Evolutionary conservation across 2,329 filamentous ascomycete genomes (phyloP).

Genomic region (Ophiostoma angusticollis): DNA sequence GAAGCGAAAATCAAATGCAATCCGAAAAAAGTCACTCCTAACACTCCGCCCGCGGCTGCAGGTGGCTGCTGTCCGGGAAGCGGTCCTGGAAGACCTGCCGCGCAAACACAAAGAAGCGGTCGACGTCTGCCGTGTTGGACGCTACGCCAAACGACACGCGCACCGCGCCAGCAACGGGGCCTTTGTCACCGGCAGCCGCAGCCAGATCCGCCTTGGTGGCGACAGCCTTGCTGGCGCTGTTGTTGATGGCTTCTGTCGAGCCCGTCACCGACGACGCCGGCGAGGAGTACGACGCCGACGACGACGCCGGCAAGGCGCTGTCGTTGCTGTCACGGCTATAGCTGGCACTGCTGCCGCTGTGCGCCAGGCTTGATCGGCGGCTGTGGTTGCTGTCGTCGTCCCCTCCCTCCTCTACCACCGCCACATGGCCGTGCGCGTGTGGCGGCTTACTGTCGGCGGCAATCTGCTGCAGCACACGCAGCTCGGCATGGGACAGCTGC

Average conservation of each 20-base stretch:
- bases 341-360: not conserved
- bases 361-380: not conserved
- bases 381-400: not conserved
- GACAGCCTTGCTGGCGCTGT: no score
- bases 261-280: not conserved
- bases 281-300: not conserved
- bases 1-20: no score
- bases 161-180: slow-evolving; percentile 21
- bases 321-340: not conserved
- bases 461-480: slow-evolving; percentile 11
- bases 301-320: slow-evolving; percentile 9
- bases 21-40: no score
- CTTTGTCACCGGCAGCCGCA: not conserved
- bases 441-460: not conserved
- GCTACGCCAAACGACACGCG: slow-evolving; percentile 28
- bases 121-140: slow-evolving; percentile 23
- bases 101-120: slow-evolving; percentile 24
- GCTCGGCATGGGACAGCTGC: slow-evolving; percentile 14
- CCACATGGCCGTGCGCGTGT: not conserved
- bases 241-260: not conserved
- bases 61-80: slow-evolving; percentile 4
- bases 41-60: slow-evolving; percentile 10
- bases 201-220: no score
- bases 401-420: no score
- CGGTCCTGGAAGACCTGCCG: slow-evolving; percentile 22